Percentiles rank a stretch among this genome's conserved stretches.
phyloP scores from a whole-genome alignment of 352 stramenopile species.

The Pelagophyceae sp. region DNA sequence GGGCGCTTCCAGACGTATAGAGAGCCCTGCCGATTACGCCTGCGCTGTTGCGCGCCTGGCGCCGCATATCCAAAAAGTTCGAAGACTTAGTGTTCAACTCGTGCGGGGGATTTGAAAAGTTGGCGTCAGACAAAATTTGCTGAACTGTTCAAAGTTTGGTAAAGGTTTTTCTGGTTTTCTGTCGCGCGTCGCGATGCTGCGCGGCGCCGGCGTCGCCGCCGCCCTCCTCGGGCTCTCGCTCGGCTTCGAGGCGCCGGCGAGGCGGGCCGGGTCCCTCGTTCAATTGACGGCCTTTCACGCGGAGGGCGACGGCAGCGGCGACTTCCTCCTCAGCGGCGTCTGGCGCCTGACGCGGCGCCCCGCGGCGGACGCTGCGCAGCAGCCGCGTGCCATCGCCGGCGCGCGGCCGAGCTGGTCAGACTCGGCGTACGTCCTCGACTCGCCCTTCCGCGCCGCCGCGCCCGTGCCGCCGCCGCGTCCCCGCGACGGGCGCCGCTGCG shows the following conservation, averaged over 20 bases:
- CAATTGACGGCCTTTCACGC: constrained; percentile 1
- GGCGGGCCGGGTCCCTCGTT: no score
- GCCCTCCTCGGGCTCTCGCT: not conserved
- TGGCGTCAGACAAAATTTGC: no score
- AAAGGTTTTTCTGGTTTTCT: no score
- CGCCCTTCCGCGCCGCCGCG: not conserved
- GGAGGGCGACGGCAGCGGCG: constrained; percentile 5
- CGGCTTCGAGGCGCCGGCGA: not conserved
- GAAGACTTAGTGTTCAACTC: no score
- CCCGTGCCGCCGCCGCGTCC: no score
- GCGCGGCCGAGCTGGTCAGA: not conserved
- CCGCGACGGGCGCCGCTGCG: not conserved
- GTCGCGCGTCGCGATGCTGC: not conserved
- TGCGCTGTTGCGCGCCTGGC: no score
- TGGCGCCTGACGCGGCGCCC: not conserved
- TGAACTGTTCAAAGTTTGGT: no score
- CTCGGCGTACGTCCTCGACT: not conserved
- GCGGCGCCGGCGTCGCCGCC: not conserved
- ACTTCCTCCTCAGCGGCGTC: not conserved
- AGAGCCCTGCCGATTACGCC: no score
- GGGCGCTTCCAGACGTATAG: no score
- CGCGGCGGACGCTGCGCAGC: not conserved
- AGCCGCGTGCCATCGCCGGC: not conserved
- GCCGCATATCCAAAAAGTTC: no score
- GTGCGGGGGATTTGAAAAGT: no score